phyloP scores from a whole-genome alignment of 2,329 filamentous ascomycete genomes.

The Phialophora tarda region DNA sequence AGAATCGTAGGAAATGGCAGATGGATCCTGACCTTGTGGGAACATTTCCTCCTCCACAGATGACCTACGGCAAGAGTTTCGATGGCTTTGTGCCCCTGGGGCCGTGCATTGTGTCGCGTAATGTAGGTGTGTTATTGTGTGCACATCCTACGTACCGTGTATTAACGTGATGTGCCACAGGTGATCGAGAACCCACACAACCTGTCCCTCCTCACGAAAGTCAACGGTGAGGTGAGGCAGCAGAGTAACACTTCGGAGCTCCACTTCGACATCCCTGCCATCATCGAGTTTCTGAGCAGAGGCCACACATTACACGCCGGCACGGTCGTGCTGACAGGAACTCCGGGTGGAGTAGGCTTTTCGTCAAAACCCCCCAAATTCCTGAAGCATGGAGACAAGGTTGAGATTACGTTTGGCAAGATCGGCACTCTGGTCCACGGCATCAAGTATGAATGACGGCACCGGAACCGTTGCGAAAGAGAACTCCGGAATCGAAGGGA shows the following conservation, averaged over 20 bases:
- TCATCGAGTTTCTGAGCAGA: conserved; percentile 12
- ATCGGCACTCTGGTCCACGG: conserved; percentile 11
- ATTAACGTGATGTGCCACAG: background rate
- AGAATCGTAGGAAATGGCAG: conserved; percentile 10
- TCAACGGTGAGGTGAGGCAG: conserved; percentile 16
- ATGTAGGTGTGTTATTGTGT: background rate
- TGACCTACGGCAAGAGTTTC: conserved; percentile 47
- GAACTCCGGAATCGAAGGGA: too few species aligned
- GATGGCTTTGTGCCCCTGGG: conserved; percentile 47
- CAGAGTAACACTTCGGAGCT: conserved; percentile 11
- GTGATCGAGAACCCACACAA: conserved; percentile 4
- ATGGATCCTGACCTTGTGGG: conserved; percentile 14
- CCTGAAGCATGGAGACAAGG: conserved; percentile 5
- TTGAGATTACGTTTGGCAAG: conserved; percentile 9
- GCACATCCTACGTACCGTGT: background rate
- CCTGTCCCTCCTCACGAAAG: conserved; percentile 8
- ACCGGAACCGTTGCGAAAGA: background rate
- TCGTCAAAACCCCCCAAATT: conserved; percentile 5
- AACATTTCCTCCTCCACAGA: conserved; percentile 15
- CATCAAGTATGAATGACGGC: conserved; percentile 5
- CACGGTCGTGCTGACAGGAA: conserved; percentile 8
- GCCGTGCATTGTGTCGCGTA: conserved; percentile 44
- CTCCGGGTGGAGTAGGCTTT: conserved; percentile 9
- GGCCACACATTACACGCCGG: conserved; percentile 7
- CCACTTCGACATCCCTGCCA: conserved; percentile 9